These are phyloP conservation scores for Paxillus involutus DNA, from an alignment of 768 basidiomycete species.

Conservation along the genomic window DNA sequence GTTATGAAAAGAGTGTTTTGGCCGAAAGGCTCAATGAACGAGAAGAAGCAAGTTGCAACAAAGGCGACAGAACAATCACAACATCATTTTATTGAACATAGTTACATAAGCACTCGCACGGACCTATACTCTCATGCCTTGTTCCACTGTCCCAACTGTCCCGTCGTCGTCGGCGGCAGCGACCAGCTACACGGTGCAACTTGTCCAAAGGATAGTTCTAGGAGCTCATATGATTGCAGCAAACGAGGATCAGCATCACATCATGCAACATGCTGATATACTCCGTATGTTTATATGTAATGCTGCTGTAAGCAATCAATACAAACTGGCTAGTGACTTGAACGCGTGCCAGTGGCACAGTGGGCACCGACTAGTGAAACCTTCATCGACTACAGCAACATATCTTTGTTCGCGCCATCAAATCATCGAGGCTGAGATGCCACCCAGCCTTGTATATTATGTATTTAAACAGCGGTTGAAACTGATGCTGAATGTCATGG, in stretches of 20 bases:
- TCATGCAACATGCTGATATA: background rate
- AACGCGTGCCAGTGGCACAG: too few species aligned
- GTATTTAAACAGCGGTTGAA: background rate
- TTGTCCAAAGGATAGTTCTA: background rate
- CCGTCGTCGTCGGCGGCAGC: background rate
- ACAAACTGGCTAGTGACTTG: too few species aligned
- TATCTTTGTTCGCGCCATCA: background rate
- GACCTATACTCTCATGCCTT: background rate
- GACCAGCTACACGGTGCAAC: background rate
- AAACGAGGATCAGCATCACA: too few species aligned
- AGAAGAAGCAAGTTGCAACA: conserved; percentile 8
- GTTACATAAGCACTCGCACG: conserved; percentile 29
- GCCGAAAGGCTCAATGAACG: conserved; percentile 25
- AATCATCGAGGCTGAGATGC: too few species aligned
- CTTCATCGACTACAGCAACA: too few species aligned
- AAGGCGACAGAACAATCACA: background rate
- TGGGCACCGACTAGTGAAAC: too few species aligned
- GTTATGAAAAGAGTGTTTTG: conserved; percentile 10
- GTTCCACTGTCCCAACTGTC: too few species aligned
- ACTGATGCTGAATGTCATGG: conserved; percentile 36
- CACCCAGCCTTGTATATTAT: background rate
- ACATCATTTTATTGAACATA: background rate
- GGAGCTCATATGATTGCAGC: background rate
- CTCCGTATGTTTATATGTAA: background rate
- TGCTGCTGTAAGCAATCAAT: background rate